A percentile compares a stretch with the other conserved stretches of the same genome.
Evolutionary conservation across 805 yeast species (phyloP).

Genomic region (Sungouiozyma ichnusensis): DNA sequence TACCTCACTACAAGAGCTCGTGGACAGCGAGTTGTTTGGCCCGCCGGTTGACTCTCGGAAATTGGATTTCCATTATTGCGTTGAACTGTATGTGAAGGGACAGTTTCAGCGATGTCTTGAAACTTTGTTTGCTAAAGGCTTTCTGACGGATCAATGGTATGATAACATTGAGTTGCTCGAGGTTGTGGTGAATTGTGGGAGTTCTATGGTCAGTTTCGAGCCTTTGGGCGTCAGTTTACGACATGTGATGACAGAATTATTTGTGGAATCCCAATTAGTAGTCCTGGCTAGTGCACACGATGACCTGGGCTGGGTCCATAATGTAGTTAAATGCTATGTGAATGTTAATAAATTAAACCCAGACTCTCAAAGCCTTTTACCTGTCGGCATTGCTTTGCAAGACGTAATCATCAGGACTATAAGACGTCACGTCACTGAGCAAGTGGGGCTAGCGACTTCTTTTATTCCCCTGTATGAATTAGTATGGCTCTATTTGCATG

Average conservation of each 20-base stretch:
- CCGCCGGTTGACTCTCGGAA: background rate
- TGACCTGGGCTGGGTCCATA: background rate
- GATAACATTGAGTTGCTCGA: conserved; percentile 5
- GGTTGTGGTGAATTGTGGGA: conserved; percentile 14
- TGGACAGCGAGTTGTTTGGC: conserved; percentile 13
- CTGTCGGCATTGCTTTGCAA: background rate
- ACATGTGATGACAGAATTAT: background rate
- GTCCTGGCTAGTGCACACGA: conserved; percentile 3
- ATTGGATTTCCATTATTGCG: conserved; percentile 9
- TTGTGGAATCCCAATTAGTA: background rate
- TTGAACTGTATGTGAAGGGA: conserved; percentile 15
- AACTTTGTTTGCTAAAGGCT: conserved; percentile 10
- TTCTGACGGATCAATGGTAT: conserved; percentile 7
- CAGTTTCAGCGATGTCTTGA: conserved; percentile 14
- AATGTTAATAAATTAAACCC: background rate
- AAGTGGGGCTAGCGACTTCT: background rate
- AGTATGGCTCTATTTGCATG: conserved; percentile 9
- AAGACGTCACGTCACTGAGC: background rate
- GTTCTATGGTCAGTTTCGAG: conserved; percentile 6
- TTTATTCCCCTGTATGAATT: background rate
- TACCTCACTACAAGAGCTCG: conserved; percentile 8
- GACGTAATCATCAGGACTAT: background rate
- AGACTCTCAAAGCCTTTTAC: background rate
- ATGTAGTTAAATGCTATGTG: background rate
- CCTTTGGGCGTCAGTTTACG: conserved; percentile 8